Conservation (phyloP, 23 red algal genomes). For the Pyropia yezoensis region DNA sequence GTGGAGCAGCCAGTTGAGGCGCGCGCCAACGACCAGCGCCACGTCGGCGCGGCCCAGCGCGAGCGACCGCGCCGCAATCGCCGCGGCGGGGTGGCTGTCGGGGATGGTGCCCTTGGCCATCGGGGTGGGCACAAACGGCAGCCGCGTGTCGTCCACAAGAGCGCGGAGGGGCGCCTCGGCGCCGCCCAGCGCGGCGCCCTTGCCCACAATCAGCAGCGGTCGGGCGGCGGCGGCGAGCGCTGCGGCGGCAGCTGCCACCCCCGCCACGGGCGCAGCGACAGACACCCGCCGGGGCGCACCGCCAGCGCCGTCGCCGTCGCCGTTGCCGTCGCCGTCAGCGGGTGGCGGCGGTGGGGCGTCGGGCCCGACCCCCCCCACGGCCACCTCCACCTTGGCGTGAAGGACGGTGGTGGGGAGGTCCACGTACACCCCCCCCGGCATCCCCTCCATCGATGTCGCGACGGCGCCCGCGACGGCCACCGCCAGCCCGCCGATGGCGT, state of each 20-base stretch:
- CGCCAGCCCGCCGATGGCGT: too few relatives aligned
- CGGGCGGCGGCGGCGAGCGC: background rate
- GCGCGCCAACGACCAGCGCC: constrained; percentile 5
- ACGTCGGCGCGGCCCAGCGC: constrained; percentile 5
- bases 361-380: background rate
- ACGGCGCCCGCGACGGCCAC: background rate
- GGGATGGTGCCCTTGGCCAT: constrained; percentile 14
- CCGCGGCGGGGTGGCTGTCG: constrained; percentile 1
- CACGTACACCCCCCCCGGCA: constrained; percentile 11
- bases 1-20: constrained; percentile 14
- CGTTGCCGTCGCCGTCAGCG: too few relatives aligned
- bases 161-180: background rate
- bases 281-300: too few relatives aligned
- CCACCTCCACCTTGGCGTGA: background rate
- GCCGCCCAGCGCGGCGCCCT: constrained; percentile 4
- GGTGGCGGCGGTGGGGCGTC: background rate
- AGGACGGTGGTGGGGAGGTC: constrained; percentile 13
- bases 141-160: background rate
- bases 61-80: constrained; percentile 7
- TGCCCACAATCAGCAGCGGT: constrained; percentile 12
- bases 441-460: constrained; percentile 1
- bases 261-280: too few relatives aligned
- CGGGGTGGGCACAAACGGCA: constrained; percentile 10
- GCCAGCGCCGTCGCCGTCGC: too few relatives aligned
- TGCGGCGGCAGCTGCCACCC: too few relatives aligned